Evolutionary conservation across 371 early-diverging fungal genomes (phyloP).

Genomic region (Lichtheimia ornata): DNA sequence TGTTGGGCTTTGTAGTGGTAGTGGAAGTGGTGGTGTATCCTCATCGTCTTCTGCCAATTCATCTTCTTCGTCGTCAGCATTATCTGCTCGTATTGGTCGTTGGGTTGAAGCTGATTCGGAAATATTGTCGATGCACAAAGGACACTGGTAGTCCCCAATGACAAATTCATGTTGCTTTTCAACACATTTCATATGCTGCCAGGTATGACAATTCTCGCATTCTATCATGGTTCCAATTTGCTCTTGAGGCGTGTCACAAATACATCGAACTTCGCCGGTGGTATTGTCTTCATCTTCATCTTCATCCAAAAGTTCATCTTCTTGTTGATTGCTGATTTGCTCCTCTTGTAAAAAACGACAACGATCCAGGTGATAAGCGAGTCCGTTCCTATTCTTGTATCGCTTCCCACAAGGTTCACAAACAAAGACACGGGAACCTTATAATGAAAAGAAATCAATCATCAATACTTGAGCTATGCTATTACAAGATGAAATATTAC

Average conservation of each 20-base stretch:
- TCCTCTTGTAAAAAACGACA: constrained; percentile 48
- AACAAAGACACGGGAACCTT: constrained; percentile 23
- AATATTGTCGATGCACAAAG: constrained; percentile 33
- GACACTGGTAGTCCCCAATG: constrained; percentile 47
- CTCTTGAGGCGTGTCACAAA: constrained; percentile 42
- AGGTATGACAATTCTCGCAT: constrained; percentile 51
- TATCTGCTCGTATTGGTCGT: neutral
- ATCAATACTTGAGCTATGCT: neutral
- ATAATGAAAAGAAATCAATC: neutral
- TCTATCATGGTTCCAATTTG: constrained; percentile 47
- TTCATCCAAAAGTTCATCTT: constrained; percentile 20
- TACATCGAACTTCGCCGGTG: constrained; percentile 32
- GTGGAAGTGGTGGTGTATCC: neutral
- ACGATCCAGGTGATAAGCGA: constrained; percentile 44
- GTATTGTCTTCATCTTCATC: constrained; percentile 26
- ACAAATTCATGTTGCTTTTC: constrained; percentile 33
- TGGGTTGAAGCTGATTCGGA: neutral
- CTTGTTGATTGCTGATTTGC: constrained; percentile 43
- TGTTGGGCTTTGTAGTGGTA: neutral
- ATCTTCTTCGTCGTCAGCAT: constrained; percentile 11
- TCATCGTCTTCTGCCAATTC: constrained; percentile 15
- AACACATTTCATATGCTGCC: constrained; percentile 52
- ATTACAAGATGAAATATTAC: constrained; percentile 11
- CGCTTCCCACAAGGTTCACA: constrained; percentile 53
- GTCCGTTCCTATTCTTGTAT: constrained; percentile 48